These are phyloP conservation scores for Phaeotremella fagi DNA, from an alignment of 768 basidiomycete genomes.

Conservation along the genomic window DNA sequence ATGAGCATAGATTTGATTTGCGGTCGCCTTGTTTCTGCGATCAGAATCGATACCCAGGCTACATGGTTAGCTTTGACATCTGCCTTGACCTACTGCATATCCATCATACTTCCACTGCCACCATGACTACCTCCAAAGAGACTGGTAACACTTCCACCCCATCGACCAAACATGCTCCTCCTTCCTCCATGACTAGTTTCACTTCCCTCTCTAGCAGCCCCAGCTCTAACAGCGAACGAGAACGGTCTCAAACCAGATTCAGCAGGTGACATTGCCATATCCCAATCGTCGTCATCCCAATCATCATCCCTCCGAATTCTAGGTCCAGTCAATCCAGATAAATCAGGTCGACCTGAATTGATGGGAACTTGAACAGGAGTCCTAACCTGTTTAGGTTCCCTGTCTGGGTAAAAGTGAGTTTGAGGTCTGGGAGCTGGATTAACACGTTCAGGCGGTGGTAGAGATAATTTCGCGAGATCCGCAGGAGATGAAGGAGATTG, in stretches of 20 bases:
- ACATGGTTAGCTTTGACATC: not conserved
- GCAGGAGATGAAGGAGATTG: constrained; percentile 37
- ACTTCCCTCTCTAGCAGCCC: constrained; percentile 30
- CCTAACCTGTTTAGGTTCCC: constrained; percentile 18
- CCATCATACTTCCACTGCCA: constrained; percentile 50
- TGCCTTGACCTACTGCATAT: constrained; percentile 48
- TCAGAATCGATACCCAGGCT: constrained; percentile 48
- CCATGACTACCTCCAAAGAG: constrained; percentile 48
- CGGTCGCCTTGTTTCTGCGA: constrained; percentile 24
- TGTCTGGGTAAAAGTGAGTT: constrained; percentile 35
- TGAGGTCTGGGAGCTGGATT: constrained; percentile 19
- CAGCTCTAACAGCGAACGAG: constrained; percentile 49
- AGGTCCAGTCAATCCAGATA: constrained; percentile 3
- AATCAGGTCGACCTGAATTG: constrained; percentile 17
- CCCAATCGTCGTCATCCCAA: constrained; percentile 27
- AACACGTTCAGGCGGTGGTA: not conserved
- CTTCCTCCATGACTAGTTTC: constrained; percentile 36
- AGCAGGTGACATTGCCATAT: constrained; percentile 18
- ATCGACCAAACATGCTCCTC: constrained; percentile 42
- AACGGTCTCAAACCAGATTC: constrained; percentile 44
- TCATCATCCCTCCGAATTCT: not conserved
- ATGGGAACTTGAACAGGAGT: constrained; percentile 14
- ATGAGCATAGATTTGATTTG: constrained; percentile 23
- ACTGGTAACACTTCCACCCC: constrained; percentile 47
- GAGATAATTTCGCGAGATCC: constrained; percentile 19